Percentiles rank a stretch among this genome's conserved stretches.
Conservation (phyloP, 768 basidiomycete genomes). For the Mycena sanguinolenta region DNA sequence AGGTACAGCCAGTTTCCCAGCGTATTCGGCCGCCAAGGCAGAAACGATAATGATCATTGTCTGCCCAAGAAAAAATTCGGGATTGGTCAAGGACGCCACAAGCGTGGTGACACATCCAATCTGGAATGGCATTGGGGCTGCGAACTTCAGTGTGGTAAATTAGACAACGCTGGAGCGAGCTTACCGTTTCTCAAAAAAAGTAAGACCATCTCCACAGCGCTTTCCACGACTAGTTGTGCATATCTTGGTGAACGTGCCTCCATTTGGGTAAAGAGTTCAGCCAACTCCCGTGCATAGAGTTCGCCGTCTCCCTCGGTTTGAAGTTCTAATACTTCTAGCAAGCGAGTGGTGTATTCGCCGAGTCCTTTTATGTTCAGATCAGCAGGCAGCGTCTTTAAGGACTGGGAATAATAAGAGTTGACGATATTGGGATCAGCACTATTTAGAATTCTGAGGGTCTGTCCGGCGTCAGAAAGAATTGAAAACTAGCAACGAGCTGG, state of each 20-base stretch:
- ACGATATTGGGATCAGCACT: conserved; percentile 72
- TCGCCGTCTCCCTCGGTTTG: conserved; percentile 66
- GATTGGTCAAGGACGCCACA: conserved; percentile 59
- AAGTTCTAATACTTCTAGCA: conserved; percentile 69
- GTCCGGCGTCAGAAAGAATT: conserved; percentile 27
- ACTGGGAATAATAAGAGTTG: conserved; percentile 64
- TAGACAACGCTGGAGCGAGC: conserved; percentile 25
- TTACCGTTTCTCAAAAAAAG: conserved; percentile 65
- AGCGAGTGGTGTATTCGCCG: conserved; percentile 57
- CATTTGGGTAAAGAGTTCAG: conserved; percentile 54
- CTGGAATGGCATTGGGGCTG: conserved; percentile 55
- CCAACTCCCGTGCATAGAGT: conserved; percentile 66
- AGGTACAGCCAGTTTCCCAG: conserved; percentile 62
- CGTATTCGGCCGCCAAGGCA: conserved; percentile 77
- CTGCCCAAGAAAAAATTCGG: conserved; percentile 56
- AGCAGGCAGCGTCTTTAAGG: conserved; percentile 53
- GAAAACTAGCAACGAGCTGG: conserved; percentile 31
- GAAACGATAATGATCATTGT: conserved; percentile 77
- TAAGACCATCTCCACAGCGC: conserved; percentile 69
- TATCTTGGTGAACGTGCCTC: conserved; percentile 50
- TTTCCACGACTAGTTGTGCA: conserved; percentile 63
- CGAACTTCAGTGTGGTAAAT: conserved; percentile 14
- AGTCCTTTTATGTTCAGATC: conserved; percentile 50
- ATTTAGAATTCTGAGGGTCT: conserved; percentile 74
- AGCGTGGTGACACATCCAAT: conserved; percentile 60